Percentiles rank a stretch among this genome's conserved stretches.
Evolutionary conservation across 768 basidiomycete species (phyloP).

Genomic region (Collybia mongolica): DNA sequence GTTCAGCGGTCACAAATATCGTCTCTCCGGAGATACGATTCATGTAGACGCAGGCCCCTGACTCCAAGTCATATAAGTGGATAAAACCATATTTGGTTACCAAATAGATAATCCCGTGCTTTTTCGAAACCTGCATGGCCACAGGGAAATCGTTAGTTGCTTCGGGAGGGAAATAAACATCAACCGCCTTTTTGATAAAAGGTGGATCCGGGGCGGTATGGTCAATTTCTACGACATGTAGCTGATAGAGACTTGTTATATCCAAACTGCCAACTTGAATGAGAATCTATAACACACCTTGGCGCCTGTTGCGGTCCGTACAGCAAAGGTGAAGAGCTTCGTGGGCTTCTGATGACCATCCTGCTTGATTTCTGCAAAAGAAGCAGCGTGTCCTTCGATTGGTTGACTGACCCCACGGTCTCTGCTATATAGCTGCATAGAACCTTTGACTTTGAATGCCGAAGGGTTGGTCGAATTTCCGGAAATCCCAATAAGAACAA

Average conservation of each 20-base stretch:
- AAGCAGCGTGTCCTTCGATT: conserved; percentile 97
- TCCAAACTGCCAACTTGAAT: neutral
- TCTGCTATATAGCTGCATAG: conserved; percentile 94
- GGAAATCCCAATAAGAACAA: conserved; percentile 93
- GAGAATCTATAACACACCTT: conserved; percentile 59
- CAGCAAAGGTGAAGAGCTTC: conserved; percentile 94
- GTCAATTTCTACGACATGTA: conserved; percentile 98
- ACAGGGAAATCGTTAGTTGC: conserved; percentile 99
- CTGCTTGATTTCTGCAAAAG: conserved; percentile 89
- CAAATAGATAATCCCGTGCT: conserved; percentile 95
- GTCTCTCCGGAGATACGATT: conserved; percentile 99
- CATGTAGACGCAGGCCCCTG: conserved; percentile 98
- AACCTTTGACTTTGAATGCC: conserved; percentile 98
- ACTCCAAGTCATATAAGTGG: conserved; percentile 97
- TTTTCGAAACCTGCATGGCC: conserved; percentile 97
- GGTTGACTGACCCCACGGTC: conserved; percentile 95
- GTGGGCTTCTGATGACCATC: conserved; percentile 85
- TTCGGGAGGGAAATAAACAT: conserved; percentile 98
- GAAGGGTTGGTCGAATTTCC: conserved; percentile 90
- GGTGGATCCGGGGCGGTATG: conserved; percentile 90
- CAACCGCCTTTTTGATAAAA: conserved; percentile 96
- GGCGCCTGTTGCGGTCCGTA: conserved; percentile 94
- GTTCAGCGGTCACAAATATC: conserved; percentile 97
- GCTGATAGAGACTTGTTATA: conserved; percentile 41
- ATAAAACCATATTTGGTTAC: conserved; percentile 99